Evolutionary conservation across 176 grass and related monocot species (phyloP).

Genomic region (Oryza longistaminata): DNA sequence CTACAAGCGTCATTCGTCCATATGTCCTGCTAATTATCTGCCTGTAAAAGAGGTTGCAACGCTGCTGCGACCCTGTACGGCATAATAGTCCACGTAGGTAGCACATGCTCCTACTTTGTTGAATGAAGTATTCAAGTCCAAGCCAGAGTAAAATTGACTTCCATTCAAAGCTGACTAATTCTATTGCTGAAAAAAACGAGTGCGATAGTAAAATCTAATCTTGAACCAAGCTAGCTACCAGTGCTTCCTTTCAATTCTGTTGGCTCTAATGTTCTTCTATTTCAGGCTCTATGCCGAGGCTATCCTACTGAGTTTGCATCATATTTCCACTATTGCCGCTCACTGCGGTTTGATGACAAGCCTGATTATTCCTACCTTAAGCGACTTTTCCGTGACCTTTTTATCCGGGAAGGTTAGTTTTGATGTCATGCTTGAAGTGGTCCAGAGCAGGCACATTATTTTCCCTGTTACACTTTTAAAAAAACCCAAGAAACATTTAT

Average conservation of each 20-base stretch:
- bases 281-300: constrained; percentile 78
- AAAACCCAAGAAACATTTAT: neutral
- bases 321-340: constrained; percentile 97
- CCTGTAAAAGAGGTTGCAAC: neutral
- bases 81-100: neutral
- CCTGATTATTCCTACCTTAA: constrained; percentile 99
- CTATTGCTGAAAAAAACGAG: neutral
- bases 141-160: neutral
- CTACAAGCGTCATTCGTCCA: neutral
- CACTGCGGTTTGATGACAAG: constrained; percentile 86
- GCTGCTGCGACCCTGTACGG: neutral
- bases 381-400: constrained; percentile 91
- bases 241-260: neutral
- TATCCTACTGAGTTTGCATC: constrained; percentile 94
- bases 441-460: neutral
- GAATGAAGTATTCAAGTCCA: neutral
- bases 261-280: constrained; percentile 32
- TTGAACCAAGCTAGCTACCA: neutral
- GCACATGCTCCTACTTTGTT: neutral
- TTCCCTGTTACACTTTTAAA: neutral
- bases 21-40: neutral
- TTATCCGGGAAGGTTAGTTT: constrained; percentile 88
- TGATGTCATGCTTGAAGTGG: neutral
- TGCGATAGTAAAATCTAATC: too few relatives aligned
- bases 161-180: neutral